Evolutionary conservation across 805 yeast species (phyloP), one percentile per base, ranked within the genome.

Genomic region (Metschnikowia continentalis): DNA sequence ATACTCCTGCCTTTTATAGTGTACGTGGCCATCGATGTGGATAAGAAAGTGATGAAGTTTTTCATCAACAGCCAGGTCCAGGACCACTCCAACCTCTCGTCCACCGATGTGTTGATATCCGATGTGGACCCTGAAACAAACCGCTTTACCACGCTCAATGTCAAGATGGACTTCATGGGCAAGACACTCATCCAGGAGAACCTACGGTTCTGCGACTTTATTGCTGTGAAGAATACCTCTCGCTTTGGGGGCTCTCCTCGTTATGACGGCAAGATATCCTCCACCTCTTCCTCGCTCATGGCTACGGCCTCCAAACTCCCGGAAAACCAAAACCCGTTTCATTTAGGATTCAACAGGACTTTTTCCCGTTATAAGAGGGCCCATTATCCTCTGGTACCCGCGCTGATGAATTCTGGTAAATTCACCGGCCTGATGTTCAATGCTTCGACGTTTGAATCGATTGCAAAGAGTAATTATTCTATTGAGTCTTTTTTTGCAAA

Each of bases 61-160:
- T 65, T 68, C 54, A 59, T 72, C 45, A 72, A 71, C 56, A 52
- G 74, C 33, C 57, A 64, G 56, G 70, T 71, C 13, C 42, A 3
- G 22, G 46, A 55, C 44, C 40, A 19, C 11, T 23, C 41, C 14
- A 50, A 53, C 35, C 19, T 20, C 10, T 23, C 47, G 13, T 19
- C 52, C 8, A 48, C 49, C 1, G 45, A 48, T 7, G 59, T 60
- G 14, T 48, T 65, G 3, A 71, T 79, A 8, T 55, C 66, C 13
- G 83, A 79, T 53, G 77, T 78, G 32, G 72, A 80, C 56, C 10
- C 55, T 1, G 62, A 72, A 3, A 74, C 82, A 1, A 78, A 79
- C 60, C 70, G 64, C 54, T 79, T 63, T 58, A 77, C 83, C 8
- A 77, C 82, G 1, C 60, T 80, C 40, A 80, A 77, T 48, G 75